A percentile compares a stretch with the other conserved stretches of the same genome.
Conservation (phyloP, 495 filamentous ascomycete genomes). For the Aspergillus leporis region DNA sequence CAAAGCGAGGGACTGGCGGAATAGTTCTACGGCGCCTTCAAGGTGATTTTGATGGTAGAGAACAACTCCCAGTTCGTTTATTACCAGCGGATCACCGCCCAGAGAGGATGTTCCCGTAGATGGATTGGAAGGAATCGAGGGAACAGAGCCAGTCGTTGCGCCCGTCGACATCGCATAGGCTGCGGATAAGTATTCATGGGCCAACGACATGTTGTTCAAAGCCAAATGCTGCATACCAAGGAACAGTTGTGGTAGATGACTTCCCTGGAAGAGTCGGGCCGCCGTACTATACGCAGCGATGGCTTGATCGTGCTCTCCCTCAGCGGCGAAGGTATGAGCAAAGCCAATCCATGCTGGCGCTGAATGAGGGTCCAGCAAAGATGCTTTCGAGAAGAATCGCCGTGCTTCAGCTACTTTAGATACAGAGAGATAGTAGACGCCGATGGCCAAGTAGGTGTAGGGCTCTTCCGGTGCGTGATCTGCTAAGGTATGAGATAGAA, state of each 20-base stretch:
- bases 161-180: constrained; percentile 73
- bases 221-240: constrained; percentile 98
- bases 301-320: constrained; percentile 98
- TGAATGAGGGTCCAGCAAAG: constrained; percentile 95
- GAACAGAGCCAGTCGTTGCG: constrained; percentile 40
- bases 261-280: constrained; percentile 92
- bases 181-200: constrained; percentile 91
- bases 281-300: constrained; percentile 98
- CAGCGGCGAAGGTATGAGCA: constrained; percentile 99
- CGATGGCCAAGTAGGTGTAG: constrained; percentile 89
- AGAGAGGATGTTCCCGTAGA: constrained; percentile 56
- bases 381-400: constrained; percentile 94
- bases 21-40: constrained; percentile 68
- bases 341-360: constrained; percentile 99
- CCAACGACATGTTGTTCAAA: constrained; percentile 89
- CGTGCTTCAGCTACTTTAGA: constrained; percentile 89
- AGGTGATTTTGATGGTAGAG: constrained; percentile 88
- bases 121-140: constrained; percentile 26
- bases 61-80: constrained; percentile 95
- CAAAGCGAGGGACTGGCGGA: constrained; percentile 70
- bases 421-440: constrained; percentile 90
- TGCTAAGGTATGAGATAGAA: constrained; percentile 91
- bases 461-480: constrained; percentile 90
- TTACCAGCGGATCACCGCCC: constrained; percentile 74
- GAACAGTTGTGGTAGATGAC: constrained; percentile 94